Conservation (phyloP, 1,139 yeast species). For the Barnettozyma hawaiiensis region DNA sequence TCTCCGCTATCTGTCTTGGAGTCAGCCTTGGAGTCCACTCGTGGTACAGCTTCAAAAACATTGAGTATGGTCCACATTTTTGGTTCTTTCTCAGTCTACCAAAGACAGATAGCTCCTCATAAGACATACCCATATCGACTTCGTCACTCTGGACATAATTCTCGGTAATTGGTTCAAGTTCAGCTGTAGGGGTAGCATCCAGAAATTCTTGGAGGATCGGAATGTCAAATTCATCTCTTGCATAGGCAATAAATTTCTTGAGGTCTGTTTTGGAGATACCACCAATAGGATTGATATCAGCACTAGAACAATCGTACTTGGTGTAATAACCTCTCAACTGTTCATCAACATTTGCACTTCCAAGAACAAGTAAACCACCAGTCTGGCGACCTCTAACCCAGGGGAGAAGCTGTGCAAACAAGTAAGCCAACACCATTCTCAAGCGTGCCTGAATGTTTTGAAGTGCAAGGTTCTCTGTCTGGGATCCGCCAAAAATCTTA, state of each 20-base stretch:
- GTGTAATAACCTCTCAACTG: constrained; percentile 92
- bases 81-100: constrained; percentile 91
- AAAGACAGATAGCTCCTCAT: constrained; percentile 84
- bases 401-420: constrained; percentile 91
- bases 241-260: constrained; percentile 79
- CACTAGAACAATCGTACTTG: constrained; percentile 93
- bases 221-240: constrained; percentile 58
- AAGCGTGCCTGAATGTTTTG: constrained; percentile 95
- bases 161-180: constrained; percentile 90
- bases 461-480: constrained; percentile 83
- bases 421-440: constrained; percentile 88
- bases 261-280: constrained; percentile 93
- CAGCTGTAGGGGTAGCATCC: constrained; percentile 95
- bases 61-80: constrained; percentile 92
- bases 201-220: constrained; percentile 77
- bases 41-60: constrained; percentile 85
- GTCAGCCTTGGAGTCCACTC: constrained; percentile 85
- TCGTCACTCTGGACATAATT: constrained; percentile 94
- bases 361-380: constrained; percentile 79
- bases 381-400: constrained; percentile 75
- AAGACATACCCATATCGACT: constrained; percentile 96
- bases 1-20: constrained; percentile 81
- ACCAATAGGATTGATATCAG: constrained; percentile 96
- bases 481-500: constrained; percentile 90
- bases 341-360: constrained; percentile 98